Evolutionary conservation across 805 yeast genomes (phyloP), one percentile per base, ranked within the genome.

Genomic region (Suhomyces xylopsoci): DNA sequence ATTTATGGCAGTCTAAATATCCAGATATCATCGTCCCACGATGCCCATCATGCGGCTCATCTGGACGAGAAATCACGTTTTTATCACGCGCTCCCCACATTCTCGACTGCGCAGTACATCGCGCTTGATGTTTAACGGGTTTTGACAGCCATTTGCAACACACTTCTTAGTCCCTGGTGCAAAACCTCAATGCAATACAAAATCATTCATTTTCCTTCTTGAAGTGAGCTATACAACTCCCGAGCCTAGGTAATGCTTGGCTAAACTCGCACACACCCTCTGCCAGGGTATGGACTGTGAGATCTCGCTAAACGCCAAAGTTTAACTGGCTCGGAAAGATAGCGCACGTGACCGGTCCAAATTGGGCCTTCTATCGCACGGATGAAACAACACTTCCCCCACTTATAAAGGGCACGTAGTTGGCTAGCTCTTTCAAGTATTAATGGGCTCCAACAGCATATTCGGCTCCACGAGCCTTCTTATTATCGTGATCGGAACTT

Each of bases 401-500:
- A 19, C 42, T 17, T 38, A 19, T 17, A 38, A 38, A 17, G 14
- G 6, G 24, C 20, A 19, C 42, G n/a, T 9, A 17, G 42, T 17
- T 17, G 42, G 42, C 42, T 38, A 10, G 14, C 17, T 19, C 17
- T 38, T 38, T 22, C 36, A 25, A 26, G 38, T 28, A 12, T 10
- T 12, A 4, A 47, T 47, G 49, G 40, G 48, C 24, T 38, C 42
- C 24, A 38, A 38, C 42, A 38, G 24, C 42, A 38, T 19, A 17
- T 38, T 38, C 5, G 42, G 42, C 22, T 45, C 48, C 26, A 15
- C 45, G 15, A 40, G 38, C 20, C 28, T 47, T 12, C 14, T 48
- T 9, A 15, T 26, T n/a, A 40, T 66, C 20, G 66, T 74, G 12
- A 28, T 66, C 0, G 88, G 90, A 3, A 83, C 89, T 42, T 71